Evolutionary conservation across 345 rosid genomes (phyloP).

Genomic region (Hypericum androsaemum): DNA sequence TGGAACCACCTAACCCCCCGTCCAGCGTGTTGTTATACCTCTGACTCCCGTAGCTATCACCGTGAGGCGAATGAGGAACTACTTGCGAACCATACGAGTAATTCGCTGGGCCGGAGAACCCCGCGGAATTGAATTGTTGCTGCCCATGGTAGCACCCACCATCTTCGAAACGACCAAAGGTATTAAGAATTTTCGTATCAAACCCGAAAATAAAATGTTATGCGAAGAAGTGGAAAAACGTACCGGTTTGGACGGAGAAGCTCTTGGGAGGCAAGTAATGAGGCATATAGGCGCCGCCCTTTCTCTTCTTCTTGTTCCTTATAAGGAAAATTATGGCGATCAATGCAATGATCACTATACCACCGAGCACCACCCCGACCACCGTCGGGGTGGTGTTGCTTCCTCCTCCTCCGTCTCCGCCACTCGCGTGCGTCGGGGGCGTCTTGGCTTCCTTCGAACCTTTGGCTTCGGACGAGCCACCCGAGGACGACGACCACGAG

Average conservation of each 20-base stretch:
- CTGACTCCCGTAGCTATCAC: conserved; percentile 44
- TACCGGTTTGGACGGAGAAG: conserved; percentile 48
- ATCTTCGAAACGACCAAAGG: too few relatives aligned
- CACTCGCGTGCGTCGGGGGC: background rate
- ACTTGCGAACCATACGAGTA: conserved; percentile 32
- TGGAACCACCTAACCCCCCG: conserved; percentile 39
- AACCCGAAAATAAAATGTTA: background rate
- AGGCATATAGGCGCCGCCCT: conserved; percentile 13
- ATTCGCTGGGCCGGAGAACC: conserved; percentile 29
- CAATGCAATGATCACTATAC: conserved; percentile 40
- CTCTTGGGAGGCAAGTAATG: conserved; percentile 32
- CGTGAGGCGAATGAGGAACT: conserved; percentile 17
- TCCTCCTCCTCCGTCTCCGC: conserved; percentile 1
- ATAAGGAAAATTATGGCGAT: conserved; percentile 32
- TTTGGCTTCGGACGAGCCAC: background rate
- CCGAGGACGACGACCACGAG: conserved; percentile 3
- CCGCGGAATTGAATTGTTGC: conserved; percentile 18
- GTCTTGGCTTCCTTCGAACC: background rate
- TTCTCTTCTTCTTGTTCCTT: conserved; percentile 39
- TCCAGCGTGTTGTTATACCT: conserved; percentile 17
- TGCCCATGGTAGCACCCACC: conserved; percentile 43
- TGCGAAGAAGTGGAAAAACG: background rate
- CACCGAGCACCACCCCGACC: conserved; percentile 35
- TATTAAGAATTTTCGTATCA: background rate
- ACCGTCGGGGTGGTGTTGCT: conserved; percentile 12